These are phyloP conservation scores for Podospora didyma DNA, from an alignment of 495 filamentous ascomycete species.

Conservation along the genomic window DNA sequence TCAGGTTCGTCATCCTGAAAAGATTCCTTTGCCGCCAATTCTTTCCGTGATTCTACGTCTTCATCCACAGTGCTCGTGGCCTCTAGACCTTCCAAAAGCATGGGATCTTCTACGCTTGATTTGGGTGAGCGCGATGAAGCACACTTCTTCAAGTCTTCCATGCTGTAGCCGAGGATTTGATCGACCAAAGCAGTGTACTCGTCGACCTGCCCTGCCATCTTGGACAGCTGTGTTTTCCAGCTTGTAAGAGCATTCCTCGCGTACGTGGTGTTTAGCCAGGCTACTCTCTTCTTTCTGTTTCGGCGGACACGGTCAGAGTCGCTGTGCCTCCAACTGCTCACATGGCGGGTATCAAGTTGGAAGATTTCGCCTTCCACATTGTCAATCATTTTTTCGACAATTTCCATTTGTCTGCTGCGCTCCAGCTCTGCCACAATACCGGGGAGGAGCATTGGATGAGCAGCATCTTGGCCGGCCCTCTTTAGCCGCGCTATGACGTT, in stretches of 20 bases:
- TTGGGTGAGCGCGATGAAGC: too few relatives aligned
- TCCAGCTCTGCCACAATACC: conserved; percentile 30
- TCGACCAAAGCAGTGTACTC: not conserved
- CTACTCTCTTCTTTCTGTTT: conserved; percentile 17
- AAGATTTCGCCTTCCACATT: conserved; percentile 22
- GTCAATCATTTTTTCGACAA: conserved; percentile 21
- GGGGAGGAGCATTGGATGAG: conserved; percentile 25
- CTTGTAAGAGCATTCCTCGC: conserved; percentile 20
- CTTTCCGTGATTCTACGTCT: too few relatives aligned
- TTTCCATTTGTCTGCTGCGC: conserved; percentile 12
- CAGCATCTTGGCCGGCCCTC: conserved; percentile 9
- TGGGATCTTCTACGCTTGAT: too few relatives aligned
- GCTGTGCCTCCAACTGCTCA: not conserved
- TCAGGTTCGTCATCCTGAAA: too few relatives aligned
- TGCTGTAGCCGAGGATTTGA: not conserved
- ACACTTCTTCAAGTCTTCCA: too few relatives aligned
- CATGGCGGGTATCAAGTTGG: conserved; percentile 12
- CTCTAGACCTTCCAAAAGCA: too few relatives aligned
- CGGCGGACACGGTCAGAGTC: not conserved
- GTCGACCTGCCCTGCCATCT: conserved; percentile 17
- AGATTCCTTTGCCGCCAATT: too few relatives aligned
- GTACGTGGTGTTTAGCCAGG: conserved; percentile 24
- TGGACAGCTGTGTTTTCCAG: conserved; percentile 22
- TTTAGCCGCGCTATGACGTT: conserved; percentile 17
- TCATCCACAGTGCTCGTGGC: too few relatives aligned